These are phyloP conservation scores for Tylopilus cervinicoccineus DNA, from an alignment of 768 basidiomycete genomes.

Conservation along the genomic window DNA sequence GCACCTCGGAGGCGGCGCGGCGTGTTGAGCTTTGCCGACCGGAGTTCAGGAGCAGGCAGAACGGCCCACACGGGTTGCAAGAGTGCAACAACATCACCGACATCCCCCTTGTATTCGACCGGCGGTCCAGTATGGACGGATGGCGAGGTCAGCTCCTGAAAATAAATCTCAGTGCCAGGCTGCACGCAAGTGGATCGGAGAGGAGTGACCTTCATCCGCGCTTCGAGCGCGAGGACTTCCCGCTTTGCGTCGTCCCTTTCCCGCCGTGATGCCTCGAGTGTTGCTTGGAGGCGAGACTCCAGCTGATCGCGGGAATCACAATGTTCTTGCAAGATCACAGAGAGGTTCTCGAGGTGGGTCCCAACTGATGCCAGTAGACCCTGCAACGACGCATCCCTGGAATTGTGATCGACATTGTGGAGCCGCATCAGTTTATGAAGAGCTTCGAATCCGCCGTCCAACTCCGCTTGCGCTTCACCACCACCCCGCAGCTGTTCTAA, in stretches of 20 bases:
- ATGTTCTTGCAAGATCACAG: conserved; percentile 41
- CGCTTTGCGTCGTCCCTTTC: conserved; percentile 49
- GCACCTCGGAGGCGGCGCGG: conserved; percentile 46
- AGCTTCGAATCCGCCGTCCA: conserved; percentile 46
- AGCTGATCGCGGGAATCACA: conserved; percentile 39
- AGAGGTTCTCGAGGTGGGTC: conserved; percentile 48
- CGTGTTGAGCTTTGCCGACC: conserved; percentile 57
- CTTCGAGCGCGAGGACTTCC: conserved; percentile 37
- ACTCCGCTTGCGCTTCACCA: conserved; percentile 40
- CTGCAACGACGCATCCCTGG: conserved; percentile 47
- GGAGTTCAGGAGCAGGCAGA: conserved; percentile 81
- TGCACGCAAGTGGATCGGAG: not conserved
- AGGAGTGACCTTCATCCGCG: conserved; percentile 36
- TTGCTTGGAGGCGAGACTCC: conserved; percentile 52
- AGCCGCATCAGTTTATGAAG: conserved; percentile 51
- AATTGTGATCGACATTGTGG: conserved; percentile 50
- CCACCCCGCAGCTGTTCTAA: conserved; percentile 41
- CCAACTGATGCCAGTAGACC: conserved; percentile 47
- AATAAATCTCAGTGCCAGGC: conserved; percentile 6
- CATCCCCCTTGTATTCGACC: conserved; percentile 38
- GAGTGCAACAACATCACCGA: conserved; percentile 52
- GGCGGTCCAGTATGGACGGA: conserved; percentile 25
- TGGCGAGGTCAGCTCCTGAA: conserved; percentile 22
- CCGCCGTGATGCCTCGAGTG: conserved; percentile 50
- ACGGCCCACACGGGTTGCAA: conserved; percentile 75